phyloP scores from a whole-genome alignment of 208 protist species.

The Crithidia brevicula region DNA sequence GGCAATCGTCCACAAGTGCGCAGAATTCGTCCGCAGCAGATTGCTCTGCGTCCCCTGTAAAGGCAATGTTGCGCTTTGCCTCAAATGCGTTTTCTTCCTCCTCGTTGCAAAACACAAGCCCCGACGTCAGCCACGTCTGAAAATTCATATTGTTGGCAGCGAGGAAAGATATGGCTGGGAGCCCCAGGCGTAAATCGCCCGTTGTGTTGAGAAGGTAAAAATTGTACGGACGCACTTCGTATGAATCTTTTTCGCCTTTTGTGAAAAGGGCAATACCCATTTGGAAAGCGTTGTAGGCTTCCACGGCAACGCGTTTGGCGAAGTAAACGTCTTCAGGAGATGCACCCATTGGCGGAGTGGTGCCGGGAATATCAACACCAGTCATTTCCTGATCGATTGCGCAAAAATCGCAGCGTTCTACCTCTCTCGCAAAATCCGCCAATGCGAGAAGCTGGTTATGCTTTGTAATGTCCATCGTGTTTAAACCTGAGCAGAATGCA shows the following conservation, averaged over 20 bases:
- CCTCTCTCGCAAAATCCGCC: slow-evolving; percentile 51
- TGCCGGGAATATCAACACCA: slow-evolving; percentile 45
- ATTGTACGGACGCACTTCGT: slow-evolving; percentile 81
- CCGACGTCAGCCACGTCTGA: slow-evolving; percentile 58
- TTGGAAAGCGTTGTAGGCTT: slow-evolving; percentile 75
- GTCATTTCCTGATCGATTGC: slow-evolving; percentile 88
- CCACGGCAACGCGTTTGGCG: slow-evolving; percentile 41
- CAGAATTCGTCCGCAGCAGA: not conserved
- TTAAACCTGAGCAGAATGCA: too few species aligned
- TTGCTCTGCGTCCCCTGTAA: slow-evolving; percentile 5
- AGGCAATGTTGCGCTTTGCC: not conserved
- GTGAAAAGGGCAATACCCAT: slow-evolving; percentile 78
- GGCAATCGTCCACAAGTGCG: slow-evolving; percentile 2
- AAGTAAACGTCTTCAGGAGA: slow-evolving; percentile 48
- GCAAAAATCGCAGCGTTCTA: slow-evolving; percentile 65
- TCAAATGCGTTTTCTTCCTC: slow-evolving; percentile 34
- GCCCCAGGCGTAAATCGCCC: slow-evolving; percentile 45
- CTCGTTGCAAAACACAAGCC: slow-evolving; percentile 53
- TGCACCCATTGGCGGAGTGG: slow-evolving; percentile 21
- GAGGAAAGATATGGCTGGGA: slow-evolving; percentile 52
- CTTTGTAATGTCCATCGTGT: slow-evolving; percentile 59
- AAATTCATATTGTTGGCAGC: slow-evolving; percentile 60
- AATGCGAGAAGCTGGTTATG: slow-evolving; percentile 41
- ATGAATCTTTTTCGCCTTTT: slow-evolving; percentile 25
- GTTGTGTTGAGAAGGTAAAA: slow-evolving; percentile 62